Base-by-base conservation (phyloP, 192 early-diverging fungal species). In the Radiomyces spectabilis region DNA sequence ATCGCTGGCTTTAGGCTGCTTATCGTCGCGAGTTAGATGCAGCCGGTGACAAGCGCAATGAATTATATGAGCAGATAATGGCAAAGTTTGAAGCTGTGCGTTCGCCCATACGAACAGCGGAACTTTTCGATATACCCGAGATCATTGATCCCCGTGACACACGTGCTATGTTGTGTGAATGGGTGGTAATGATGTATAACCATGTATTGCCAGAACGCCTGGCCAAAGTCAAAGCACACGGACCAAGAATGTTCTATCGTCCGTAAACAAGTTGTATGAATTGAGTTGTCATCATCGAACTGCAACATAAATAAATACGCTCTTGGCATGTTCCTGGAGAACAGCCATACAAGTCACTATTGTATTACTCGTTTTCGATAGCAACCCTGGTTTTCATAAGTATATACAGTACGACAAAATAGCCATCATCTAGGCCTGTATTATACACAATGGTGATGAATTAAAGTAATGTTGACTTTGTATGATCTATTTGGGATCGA, bases 71-170 rank as follows among this genome's bases (percentile, higher is more conserved):
- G n/a, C 38, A 49, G 5, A 55, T 68, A 15, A 29, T 68, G 44
- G 50, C 59, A 12, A 38, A 68, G 34, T 68, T 61, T 29, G 66
- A 68, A 48, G 59, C 59, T 12, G 60, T 61, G 4, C 55, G 66
- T 6, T 68, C 66, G 0, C 66, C 66, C 13, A 24, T 63, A 4
- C 25, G 59, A 32, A 68, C 66, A 33, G 66, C 66, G 0, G 66
- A 68, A 37, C 29, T 43, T 16, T 68, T 68, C 47, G 66, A 68
- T 50, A 58, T 68, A 4, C 59, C 57, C 26, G 66, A 68, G 15
- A 57, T 68, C 21, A 68, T 68, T 50, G 66, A 68, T 44, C 66
- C 66, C 24, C 60, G 66, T 10, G 42, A 61, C 34, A 68, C 66
- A 15, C 46, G 66, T 30, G 54, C 59, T 16, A 26, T 61, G 9